Conservation (phyloP, 495 filamentous ascomycete genomes). For the Parathielavia appendiculata region DNA sequence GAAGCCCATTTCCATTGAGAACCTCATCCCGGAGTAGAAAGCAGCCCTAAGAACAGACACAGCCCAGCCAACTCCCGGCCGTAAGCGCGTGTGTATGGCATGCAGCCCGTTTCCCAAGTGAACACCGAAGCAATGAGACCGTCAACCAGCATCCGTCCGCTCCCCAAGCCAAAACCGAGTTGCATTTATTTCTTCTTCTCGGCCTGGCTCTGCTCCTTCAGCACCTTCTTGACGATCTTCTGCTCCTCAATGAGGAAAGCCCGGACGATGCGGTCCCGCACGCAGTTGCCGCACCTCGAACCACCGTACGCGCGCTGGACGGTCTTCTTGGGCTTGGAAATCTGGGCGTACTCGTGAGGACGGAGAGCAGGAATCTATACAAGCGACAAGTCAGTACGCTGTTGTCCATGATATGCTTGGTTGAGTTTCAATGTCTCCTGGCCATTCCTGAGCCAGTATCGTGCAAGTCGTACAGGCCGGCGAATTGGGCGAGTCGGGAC, state of each 20-base stretch:
- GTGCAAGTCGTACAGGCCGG: not conserved
- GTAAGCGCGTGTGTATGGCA: constrained; percentile 39
- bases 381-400: constrained; percentile 14
- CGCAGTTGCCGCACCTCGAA: constrained; percentile 96
- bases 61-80: constrained; percentile 38
- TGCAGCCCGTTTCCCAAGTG: constrained; percentile 46
- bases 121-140: constrained; percentile 51
- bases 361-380: constrained; percentile 88
- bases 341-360: constrained; percentile 90
- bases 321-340: constrained; percentile 97
- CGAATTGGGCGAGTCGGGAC: not conserved
- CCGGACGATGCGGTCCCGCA: constrained; percentile 93
- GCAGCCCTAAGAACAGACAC: constrained; percentile 46
- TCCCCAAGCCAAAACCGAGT: constrained; percentile 24
- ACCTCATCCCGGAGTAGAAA: constrained; percentile 41
- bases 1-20: constrained; percentile 38
- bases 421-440: not conserved
- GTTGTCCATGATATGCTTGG: not conserved
- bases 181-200: constrained; percentile 67
- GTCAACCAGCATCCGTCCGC: constrained; percentile 30
- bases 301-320: constrained; percentile 98
- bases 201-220: constrained; percentile 71
- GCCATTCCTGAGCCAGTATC: not conserved
- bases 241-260: constrained; percentile 99
- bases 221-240: constrained; percentile 99